These are phyloP conservation scores for Gossypium trilobum DNA, from an alignment of 441 rosid genomes.

Conservation along the genomic window DNA sequence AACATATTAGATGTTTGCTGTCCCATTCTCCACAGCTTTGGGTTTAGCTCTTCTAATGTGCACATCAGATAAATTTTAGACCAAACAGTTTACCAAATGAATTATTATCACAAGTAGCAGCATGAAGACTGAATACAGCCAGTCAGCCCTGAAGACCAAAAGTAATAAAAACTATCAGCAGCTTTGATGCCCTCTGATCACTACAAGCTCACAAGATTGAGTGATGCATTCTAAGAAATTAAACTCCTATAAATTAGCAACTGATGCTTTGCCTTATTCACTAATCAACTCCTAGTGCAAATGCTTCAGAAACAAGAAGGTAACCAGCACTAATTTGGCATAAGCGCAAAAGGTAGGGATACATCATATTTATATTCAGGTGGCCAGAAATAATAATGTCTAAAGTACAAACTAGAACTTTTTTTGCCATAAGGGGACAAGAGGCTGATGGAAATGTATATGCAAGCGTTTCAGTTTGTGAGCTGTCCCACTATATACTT, in stretches of 20 bases:
- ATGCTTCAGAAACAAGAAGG: neutral
- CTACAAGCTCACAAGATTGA: neutral
- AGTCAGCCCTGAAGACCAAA: neutral
- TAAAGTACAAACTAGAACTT: conserved; percentile 1
- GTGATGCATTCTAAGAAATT: neutral
- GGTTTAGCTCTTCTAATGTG: neutral
- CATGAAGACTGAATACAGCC: neutral
- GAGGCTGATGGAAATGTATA: neutral
- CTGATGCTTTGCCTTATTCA: neutral
- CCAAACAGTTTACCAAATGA: neutral
- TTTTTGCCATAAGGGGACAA: neutral
- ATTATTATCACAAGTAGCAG: neutral
- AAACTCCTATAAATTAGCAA: neutral
- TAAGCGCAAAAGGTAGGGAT: neutral
- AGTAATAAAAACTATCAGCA: neutral
- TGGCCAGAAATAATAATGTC: neutral
- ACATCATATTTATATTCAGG: neutral
- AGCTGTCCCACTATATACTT: neutral
- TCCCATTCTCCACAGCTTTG: neutral
- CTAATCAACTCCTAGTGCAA: neutral
- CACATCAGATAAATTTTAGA: neutral
- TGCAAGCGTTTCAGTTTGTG: neutral
- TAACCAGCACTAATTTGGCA: neutral
- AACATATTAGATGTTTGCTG: neutral
- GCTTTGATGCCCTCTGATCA: neutral